phyloP scores from a whole-genome alignment of 495 filamentous ascomycete species.

The Neurospora sp. region DNA sequence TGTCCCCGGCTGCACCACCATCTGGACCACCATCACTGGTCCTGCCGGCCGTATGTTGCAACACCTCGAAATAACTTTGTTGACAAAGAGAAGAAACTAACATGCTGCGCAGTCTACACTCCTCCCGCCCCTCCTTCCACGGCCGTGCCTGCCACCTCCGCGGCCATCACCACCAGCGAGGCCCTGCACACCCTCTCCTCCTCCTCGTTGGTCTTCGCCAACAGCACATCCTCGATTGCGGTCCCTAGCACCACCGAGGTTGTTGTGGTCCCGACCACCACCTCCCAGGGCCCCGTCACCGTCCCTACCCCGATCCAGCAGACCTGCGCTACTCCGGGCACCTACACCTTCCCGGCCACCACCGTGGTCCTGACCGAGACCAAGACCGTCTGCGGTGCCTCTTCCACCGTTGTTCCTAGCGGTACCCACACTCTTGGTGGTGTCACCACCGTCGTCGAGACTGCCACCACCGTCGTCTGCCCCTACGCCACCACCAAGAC shows the following conservation, averaged over 20 bases:
- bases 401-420: slow-evolving; percentile 50
- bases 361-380: slow-evolving; percentile 57
- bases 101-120: slow-evolving; percentile 13
- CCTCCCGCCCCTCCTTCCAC: slow-evolving; percentile 27
- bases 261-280: slow-evolving; percentile 9
- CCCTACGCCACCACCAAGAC: slow-evolving; percentile 60
- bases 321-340: slow-evolving; percentile 60
- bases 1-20: slow-evolving; percentile 61
- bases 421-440: slow-evolving; percentile 66
- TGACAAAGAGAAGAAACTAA: background rate
- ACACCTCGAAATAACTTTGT: background rate
- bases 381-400: slow-evolving; percentile 57
- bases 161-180: slow-evolving; percentile 1
- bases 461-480: slow-evolving; percentile 61
- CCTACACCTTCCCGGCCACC: slow-evolving; percentile 71
- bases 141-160: slow-evolving; percentile 13
- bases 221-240: background rate
- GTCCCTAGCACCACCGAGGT: slow-evolving; percentile 11
- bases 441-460: slow-evolving; percentile 64
- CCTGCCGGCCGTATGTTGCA: slow-evolving; percentile 47
- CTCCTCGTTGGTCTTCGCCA: background rate
- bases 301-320: slow-evolving; percentile 59
- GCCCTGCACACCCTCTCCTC: background rate
- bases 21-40: slow-evolving; percentile 48
- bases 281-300: slow-evolving; percentile 23